phyloP scores from a whole-genome alignment of 768 basidiomycete genomes.

The Termitomyces bulborhizus region DNA sequence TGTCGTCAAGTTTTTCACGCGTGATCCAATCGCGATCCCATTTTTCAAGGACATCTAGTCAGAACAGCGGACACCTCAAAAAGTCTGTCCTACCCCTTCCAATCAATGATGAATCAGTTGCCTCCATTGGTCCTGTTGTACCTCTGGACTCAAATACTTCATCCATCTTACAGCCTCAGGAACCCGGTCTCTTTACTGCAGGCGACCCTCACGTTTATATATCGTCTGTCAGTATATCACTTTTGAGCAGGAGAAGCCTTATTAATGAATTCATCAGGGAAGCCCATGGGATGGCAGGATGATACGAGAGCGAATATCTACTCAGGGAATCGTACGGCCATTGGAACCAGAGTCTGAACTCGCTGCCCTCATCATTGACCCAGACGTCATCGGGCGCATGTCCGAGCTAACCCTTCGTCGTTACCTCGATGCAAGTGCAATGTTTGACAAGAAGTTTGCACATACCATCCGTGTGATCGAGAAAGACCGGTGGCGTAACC shows the following conservation, averaged over 20 bases:
- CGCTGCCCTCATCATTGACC: conserved; percentile 56
- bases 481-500: conserved; percentile 57
- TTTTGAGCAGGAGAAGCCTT: background rate
- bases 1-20: conserved; percentile 14
- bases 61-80: background rate
- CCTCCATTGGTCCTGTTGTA: conserved; percentile 27
- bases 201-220: conserved; percentile 59
- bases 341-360: conserved; percentile 71
- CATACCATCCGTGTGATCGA: conserved; percentile 52
- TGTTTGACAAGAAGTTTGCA: conserved; percentile 66
- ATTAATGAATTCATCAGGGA: conserved; percentile 21
- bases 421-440: conserved; percentile 57
- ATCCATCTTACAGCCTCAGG: conserved; percentile 4
- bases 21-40: conserved; percentile 11
- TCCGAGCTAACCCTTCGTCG: conserved; percentile 72
- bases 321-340: conserved; percentile 73
- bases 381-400: conserved; percentile 63
- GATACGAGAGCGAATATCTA: conserved; percentile 89
- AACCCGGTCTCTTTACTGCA: conserved; percentile 41
- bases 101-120: conserved; percentile 2
- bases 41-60: conserved; percentile 2
- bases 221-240: conserved; percentile 33
- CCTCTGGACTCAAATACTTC: conserved; percentile 24
- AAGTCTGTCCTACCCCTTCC: background rate
- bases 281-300: conserved; percentile 49